Evolutionary conservation across 129 eudicot species (phyloP).

Genomic region (Calendula officinalis): DNA sequence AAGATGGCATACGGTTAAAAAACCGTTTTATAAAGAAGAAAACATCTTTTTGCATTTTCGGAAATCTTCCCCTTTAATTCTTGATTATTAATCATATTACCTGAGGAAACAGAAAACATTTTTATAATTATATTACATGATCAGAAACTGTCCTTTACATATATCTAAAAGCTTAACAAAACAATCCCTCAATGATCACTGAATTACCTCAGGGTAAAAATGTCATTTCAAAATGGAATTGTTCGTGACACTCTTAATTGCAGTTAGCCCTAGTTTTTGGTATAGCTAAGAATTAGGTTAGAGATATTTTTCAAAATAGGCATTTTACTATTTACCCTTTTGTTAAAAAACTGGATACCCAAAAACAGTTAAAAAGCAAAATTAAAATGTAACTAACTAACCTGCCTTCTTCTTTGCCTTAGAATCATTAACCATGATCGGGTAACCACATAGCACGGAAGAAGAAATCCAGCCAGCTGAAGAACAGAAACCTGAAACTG

Average conservation of each 20-base stretch:
- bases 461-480: conserved; percentile 76
- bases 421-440: conserved; percentile 55
- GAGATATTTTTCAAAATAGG: conserved; percentile 1
- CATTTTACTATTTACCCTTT: conserved; percentile 4
- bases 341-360: background rate
- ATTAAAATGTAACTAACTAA: conserved; percentile 16
- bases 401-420: conserved; percentile 71
- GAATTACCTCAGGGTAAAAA: background rate
- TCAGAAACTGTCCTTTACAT: no score
- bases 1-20: conserved; percentile 24
- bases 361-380: background rate
- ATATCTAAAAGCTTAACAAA: background rate
- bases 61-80: background rate
- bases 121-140: no score
- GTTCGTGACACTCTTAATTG: conserved; percentile 16
- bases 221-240: background rate
- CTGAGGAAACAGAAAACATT: conserved; percentile 13
- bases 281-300: background rate
- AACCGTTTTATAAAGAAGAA: conserved; percentile 12
- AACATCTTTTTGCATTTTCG: conserved; percentile 8
- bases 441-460: conserved; percentile 71
- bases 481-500: conserved; percentile 60
- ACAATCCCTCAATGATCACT: no score
- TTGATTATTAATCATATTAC: background rate
- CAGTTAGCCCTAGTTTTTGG: conserved; percentile 19